These are phyloP conservation scores for Pichia paraexigua DNA, from an alignment of 805 yeast genomes.

Conservation along the genomic window DNA sequence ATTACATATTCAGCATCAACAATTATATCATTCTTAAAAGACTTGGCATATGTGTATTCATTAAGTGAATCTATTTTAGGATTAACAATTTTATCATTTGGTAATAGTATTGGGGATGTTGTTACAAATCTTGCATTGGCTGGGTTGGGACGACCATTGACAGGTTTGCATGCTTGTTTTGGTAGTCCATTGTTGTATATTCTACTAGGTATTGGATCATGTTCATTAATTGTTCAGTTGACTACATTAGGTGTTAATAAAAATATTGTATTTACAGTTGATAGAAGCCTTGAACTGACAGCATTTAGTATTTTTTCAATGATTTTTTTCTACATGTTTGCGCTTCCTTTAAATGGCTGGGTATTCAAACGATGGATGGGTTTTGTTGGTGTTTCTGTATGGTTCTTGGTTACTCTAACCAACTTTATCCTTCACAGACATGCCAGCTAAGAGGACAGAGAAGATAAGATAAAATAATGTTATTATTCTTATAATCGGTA, in stretches of 20 bases:
- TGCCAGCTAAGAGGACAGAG: neutral
- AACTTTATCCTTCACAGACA: conserved; percentile 11
- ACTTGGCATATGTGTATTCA: conserved; percentile 36
- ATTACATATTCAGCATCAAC: conserved; percentile 26
- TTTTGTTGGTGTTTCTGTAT: conserved; percentile 21
- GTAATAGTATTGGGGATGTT: conserved; percentile 46
- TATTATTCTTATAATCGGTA: too few relatives aligned
- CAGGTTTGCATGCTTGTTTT: conserved; percentile 45
- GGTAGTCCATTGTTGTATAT: conserved; percentile 46
- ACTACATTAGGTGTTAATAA: neutral
- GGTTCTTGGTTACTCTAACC: conserved; percentile 22
- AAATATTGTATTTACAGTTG: conserved; percentile 31
- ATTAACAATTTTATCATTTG: conserved; percentile 38
- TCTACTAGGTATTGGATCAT: conserved; percentile 43
- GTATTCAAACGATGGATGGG: conserved; percentile 36
- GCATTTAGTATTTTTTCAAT: conserved; percentile 34
- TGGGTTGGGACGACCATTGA: conserved; percentile 30
- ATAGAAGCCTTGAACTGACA: conserved; percentile 31
- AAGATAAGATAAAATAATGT: too few relatives aligned
- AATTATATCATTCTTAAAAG: conserved; percentile 30
- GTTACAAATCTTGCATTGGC: conserved; percentile 41
- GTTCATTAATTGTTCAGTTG: conserved; percentile 30
- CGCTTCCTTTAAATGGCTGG: conserved; percentile 42
- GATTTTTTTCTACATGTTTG: conserved; percentile 30
- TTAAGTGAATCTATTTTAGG: conserved; percentile 44